phyloP scores from a whole-genome alignment of 768 basidiomycete species.

The Brasilioporus rufonigricans region DNA sequence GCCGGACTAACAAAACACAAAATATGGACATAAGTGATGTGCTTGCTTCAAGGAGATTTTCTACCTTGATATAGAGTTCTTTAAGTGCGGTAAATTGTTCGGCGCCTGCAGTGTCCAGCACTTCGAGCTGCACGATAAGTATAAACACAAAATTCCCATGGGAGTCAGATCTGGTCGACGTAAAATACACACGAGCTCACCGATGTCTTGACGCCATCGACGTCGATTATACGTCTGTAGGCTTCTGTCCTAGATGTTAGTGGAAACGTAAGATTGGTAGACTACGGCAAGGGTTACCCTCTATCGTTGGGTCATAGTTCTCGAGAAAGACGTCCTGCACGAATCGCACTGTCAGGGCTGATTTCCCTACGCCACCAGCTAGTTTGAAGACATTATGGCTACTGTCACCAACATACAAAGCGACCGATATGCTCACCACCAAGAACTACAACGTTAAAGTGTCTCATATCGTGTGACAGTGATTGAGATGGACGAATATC shows the following conservation, averaged over 20 bases:
- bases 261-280: not conserved
- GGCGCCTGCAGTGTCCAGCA: constrained; percentile 82
- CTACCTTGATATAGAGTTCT: constrained; percentile 78
- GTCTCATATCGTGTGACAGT: constrained; percentile 47
- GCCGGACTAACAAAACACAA: constrained; percentile 45
- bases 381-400: constrained; percentile 6
- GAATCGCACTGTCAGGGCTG: constrained; percentile 79
- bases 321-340: constrained; percentile 71
- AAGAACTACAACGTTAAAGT: constrained; percentile 76
- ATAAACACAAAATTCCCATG: constrained; percentile 13
- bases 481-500: not conserved
- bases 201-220: constrained; percentile 61
- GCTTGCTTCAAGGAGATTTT: not conserved
- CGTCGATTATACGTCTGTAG: constrained; percentile 61
- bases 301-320: constrained; percentile 81
- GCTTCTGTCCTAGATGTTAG: constrained; percentile 48
- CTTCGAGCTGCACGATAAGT: constrained; percentile 56
- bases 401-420: not conserved
- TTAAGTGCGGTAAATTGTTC: constrained; percentile 82
- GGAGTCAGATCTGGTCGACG: constrained; percentile 3
- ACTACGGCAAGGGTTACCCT: constrained; percentile 46
- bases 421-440: constrained; percentile 53
- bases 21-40: not conserved
- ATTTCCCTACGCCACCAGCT: constrained; percentile 91
- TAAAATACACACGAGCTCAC: constrained; percentile 40